Evolutionary conservation across 441 rosid genomes (phyloP).

Genomic region (Erysimum cheiri): DNA sequence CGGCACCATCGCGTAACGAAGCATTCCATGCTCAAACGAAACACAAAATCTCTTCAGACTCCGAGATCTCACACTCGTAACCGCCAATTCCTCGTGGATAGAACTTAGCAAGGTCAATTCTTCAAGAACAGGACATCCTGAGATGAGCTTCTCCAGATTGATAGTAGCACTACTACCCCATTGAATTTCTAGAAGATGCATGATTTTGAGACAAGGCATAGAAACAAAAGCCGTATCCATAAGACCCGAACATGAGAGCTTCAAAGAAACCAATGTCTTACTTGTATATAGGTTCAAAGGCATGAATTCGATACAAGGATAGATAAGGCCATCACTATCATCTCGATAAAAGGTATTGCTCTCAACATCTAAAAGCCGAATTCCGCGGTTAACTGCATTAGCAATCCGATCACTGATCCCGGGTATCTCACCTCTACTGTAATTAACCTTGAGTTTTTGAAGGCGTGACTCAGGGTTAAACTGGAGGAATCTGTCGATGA

Average conservation of each 20-base stretch:
- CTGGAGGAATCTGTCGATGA: conserved; percentile 4
- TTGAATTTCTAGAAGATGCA: conserved; percentile 2
- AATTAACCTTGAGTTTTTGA: neutral
- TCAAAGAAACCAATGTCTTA: conserved; percentile 5
- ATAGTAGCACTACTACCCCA: neutral
- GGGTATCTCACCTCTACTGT: neutral
- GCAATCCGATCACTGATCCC: neutral
- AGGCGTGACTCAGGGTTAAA: neutral
- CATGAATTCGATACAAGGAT: neutral
- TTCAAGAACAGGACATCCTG: conserved; percentile 36
- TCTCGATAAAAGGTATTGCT: neutral
- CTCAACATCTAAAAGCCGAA: neutral
- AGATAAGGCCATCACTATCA: neutral
- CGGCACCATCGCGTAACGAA: too few relatives aligned
- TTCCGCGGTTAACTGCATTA: neutral
- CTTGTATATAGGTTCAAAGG: neutral
- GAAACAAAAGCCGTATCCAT: conserved; percentile 1
- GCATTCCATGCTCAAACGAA: too few relatives aligned
- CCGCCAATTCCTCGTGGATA: neutral
- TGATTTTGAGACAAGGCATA: conserved; percentile 23
- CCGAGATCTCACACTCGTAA: neutral
- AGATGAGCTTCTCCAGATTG: conserved; percentile 1
- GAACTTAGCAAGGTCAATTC: neutral
- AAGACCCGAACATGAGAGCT: neutral
- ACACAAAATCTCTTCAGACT: neutral